Base-by-base conservation (phyloP, 352 stramenopile genomes). In the Phytophthora macrochlamydospora region DNA sequence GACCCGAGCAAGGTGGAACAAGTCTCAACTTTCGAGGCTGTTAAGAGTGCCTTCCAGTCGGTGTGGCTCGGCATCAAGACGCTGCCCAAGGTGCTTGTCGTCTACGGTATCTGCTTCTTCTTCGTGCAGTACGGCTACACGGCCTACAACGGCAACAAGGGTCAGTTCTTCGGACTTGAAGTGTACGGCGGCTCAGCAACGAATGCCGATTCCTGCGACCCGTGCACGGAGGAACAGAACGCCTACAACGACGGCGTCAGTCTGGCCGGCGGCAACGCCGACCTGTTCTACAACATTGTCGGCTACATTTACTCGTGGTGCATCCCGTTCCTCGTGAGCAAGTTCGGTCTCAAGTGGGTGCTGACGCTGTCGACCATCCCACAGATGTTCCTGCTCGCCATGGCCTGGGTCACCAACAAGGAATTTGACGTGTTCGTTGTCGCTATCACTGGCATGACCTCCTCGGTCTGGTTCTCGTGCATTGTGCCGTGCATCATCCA, bases 211-310 rank as follows among this genome's bases (percentile, higher is more conserved):
- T 59, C 49, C 29, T 85, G 76, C 18, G 40, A 80, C 48, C 52
- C 62, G 11, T 74, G 66, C 60, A 60, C 57, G 14, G 51, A 60
- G 29, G 63, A 59, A 18, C 72, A 84, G 42, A 50, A 46, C 5
- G 54, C 57, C 30, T 84, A 79, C 62, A 79, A 78, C 52, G 55
- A 79, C 28, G 76, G 76, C 59, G 68, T 81, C 32, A 56, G 51
- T 4, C 49, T 84, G 35, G 76, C 76, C 30, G 76, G 73, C 30
- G 76, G 76, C 37, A 59, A n/a, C 42, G 67, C 71, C 33, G 70
- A 81, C 44, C 54, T 76, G 38, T 24, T 68, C 2, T 74, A 69
- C 63, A 76, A 73, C 40, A 63, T 77, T 28, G 70, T 78, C 2
- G 60, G 72, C 40, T 76, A 81, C 48, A 18, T 78, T 3, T 81